Percentiles rank a stretch among this genome's conserved stretches.
Evolutionary conservation across 2,329 filamentous ascomycete genomes (phyloP).

Genomic region (Cordyceps cateniannulata): DNA sequence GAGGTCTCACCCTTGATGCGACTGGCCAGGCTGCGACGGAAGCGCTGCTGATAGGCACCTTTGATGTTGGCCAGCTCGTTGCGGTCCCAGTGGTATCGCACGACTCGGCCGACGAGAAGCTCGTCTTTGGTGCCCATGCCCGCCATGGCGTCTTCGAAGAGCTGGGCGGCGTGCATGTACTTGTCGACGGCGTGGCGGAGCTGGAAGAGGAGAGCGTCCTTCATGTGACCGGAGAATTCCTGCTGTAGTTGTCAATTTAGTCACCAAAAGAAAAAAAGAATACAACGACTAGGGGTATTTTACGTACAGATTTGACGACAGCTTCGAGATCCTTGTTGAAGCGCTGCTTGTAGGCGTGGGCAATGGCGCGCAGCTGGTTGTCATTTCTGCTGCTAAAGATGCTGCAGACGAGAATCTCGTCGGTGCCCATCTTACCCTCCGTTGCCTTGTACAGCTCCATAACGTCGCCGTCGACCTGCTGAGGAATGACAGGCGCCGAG

Average conservation of each 20-base stretch:
- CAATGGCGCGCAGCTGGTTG: conserved; percentile 77
- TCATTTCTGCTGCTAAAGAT: conserved; percentile 72
- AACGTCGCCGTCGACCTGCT: conserved; percentile 69
- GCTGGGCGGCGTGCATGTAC: conserved; percentile 72
- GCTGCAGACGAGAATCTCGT: conserved; percentile 70
- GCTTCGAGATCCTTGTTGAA: conserved; percentile 66
- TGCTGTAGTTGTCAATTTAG: conserved; percentile 22
- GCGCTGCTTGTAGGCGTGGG: conserved; percentile 64
- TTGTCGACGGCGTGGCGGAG: conserved; percentile 72
- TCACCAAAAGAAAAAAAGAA: neutral
- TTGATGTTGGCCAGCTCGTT: conserved; percentile 70
- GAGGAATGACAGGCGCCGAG: conserved; percentile 62
- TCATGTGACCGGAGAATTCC: conserved; percentile 90
- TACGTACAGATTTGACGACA: conserved; percentile 61
- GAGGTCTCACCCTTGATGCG: conserved; percentile 78
- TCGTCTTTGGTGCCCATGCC: conserved; percentile 83
- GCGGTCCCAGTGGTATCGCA: conserved; percentile 78
- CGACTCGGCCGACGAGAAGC: conserved; percentile 68
- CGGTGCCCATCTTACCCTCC: conserved; percentile 64
- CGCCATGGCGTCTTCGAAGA: conserved; percentile 82
- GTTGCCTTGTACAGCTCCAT: conserved; percentile 71
- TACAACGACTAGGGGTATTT: neutral
- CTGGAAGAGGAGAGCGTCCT: conserved; percentile 74
- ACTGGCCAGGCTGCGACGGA: conserved; percentile 57
- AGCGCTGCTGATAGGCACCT: conserved; percentile 67